phyloP scores from a whole-genome alignment of 2,329 filamentous ascomycete genomes.

The Paraconiothyrium brasiliense region DNA sequence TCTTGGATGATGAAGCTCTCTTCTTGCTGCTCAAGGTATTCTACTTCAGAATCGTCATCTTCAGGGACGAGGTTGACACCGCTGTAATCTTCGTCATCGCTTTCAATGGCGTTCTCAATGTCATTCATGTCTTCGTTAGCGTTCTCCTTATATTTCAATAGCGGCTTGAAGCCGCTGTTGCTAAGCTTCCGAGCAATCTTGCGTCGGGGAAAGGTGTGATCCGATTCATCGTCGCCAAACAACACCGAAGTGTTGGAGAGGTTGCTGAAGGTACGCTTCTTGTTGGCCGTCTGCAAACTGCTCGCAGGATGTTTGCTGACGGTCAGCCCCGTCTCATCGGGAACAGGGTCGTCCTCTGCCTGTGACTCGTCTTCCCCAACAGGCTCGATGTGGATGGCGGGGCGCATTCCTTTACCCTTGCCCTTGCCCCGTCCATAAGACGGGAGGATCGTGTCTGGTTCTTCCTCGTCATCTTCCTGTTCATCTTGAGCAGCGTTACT shows the following conservation, averaged over 20 bases:
- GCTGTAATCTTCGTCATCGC: slow-evolving; percentile 66
- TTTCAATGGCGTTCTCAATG: slow-evolving; percentile 50
- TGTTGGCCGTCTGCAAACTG: slow-evolving; percentile 41
- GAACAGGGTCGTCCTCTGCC: slow-evolving; percentile 40
- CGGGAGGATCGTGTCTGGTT: slow-evolving; percentile 45
- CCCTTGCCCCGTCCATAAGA: slow-evolving; percentile 44
- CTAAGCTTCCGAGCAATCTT: slow-evolving; percentile 50
- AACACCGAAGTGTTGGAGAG: slow-evolving; percentile 50
- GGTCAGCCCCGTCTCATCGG: slow-evolving; percentile 41
- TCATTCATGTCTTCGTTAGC: slow-evolving; percentile 28
- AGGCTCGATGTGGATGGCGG: slow-evolving; percentile 47
- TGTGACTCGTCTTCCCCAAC: slow-evolving; percentile 42
- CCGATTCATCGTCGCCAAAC: slow-evolving; percentile 46
- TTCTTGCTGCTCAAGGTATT: slow-evolving; percentile 80
- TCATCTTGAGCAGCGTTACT: slow-evolving; percentile 42
- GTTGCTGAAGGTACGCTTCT: slow-evolving; percentile 53
- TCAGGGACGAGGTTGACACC: slow-evolving; percentile 83
- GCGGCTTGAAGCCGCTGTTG: slow-evolving; percentile 42
- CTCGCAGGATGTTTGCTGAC: slow-evolving; percentile 41
- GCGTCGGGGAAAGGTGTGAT: slow-evolving; percentile 47
- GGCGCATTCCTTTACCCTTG: slow-evolving; percentile 48
- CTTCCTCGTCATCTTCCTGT: slow-evolving; percentile 47
- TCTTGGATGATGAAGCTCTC: slow-evolving; percentile 73
- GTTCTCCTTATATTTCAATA: slow-evolving; percentile 47
- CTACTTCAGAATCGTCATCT: slow-evolving; percentile 77